Conservation (phyloP, 306 rosid genomes). For the Neltuma alba region DNA sequence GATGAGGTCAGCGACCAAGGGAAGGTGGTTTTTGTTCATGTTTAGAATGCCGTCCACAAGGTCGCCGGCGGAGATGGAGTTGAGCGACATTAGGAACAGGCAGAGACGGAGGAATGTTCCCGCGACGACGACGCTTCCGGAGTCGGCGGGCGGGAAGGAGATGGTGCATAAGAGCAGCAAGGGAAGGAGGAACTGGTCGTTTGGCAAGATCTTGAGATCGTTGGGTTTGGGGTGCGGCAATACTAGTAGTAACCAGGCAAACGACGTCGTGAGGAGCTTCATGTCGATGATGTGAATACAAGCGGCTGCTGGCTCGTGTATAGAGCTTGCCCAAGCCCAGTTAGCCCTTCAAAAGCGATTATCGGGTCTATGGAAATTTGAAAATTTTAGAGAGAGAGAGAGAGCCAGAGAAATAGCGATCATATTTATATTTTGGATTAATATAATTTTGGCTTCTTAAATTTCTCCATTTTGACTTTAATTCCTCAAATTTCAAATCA, state of each 20-base stretch:
- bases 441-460: no score
- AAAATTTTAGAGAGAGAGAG: no score
- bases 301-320: background rate
- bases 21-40: constrained; percentile 66
- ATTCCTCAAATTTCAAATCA: no score
- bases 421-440: no score
- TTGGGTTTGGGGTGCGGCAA: constrained; percentile 48
- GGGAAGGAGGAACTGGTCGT: constrained; percentile 10
- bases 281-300: constrained; percentile 22
- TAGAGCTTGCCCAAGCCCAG: background rate
- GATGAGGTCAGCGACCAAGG: constrained; percentile 47
- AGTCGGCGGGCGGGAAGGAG: constrained; percentile 29
- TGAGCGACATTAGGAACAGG: constrained; percentile 61
- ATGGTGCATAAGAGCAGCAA: background rate
- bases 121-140: constrained; percentile 40
- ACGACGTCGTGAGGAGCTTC: constrained; percentile 49
- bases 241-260: constrained; percentile 29
- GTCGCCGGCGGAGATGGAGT: constrained; percentile 60
- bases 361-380: background rate
- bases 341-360: background rate
- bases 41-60: constrained; percentile 60
- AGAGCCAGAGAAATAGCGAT: no score
- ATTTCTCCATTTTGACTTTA: no score
- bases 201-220: constrained; percentile 48
- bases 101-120: constrained; percentile 46